These are phyloP conservation scores for Aureobasidium sp. DNA, from an alignment of 2,329 filamentous ascomycete genomes.

Conservation along the genomic window DNA sequence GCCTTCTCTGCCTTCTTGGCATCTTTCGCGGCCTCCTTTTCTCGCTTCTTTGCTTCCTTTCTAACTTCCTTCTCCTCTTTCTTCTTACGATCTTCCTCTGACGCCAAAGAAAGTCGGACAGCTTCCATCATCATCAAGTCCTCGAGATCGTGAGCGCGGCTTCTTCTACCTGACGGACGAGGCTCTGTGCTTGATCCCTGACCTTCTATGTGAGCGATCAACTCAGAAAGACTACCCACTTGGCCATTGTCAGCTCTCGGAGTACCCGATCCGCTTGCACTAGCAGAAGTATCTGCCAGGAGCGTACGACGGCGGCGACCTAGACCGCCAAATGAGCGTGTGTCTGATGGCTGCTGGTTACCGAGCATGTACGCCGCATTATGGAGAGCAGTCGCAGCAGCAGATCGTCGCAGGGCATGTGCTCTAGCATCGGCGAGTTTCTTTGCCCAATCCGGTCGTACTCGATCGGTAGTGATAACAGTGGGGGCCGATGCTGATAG, in stretches of 20 bases:
- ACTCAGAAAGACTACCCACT: constrained; percentile 25
- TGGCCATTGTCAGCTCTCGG: constrained; percentile 29
- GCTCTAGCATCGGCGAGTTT: constrained; percentile 80
- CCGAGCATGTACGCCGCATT: constrained; percentile 89
- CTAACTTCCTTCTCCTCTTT: constrained; percentile 72
- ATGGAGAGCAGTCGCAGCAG: constrained; percentile 87
- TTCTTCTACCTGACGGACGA: constrained; percentile 47
- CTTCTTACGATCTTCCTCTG: constrained; percentile 84
- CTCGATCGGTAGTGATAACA: constrained; percentile 85
- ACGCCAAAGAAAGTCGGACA: constrained; percentile 79
- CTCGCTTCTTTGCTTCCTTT: constrained; percentile 77
- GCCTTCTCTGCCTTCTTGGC: constrained; percentile 61
- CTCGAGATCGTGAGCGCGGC: constrained; percentile 77
- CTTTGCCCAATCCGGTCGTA: constrained; percentile 88
- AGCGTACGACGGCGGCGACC: constrained; percentile 43
- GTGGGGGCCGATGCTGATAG: constrained; percentile 75
- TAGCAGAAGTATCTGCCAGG: constrained; percentile 39
- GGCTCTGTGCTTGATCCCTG: constrained; percentile 18
- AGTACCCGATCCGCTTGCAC: constrained; percentile 37
- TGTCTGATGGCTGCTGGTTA: constrained; percentile 37
- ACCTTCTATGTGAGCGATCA: constrained; percentile 26
- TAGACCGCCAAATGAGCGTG: constrained; percentile 42
- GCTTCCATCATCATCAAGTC: constrained; percentile 99
- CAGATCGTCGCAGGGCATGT: constrained; percentile 76
- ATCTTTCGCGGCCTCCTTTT: constrained; percentile 62